Evolutionary conservation across 148 eudicot genomes (phyloP).

Genomic region (Persicaria tinctoria): DNA sequence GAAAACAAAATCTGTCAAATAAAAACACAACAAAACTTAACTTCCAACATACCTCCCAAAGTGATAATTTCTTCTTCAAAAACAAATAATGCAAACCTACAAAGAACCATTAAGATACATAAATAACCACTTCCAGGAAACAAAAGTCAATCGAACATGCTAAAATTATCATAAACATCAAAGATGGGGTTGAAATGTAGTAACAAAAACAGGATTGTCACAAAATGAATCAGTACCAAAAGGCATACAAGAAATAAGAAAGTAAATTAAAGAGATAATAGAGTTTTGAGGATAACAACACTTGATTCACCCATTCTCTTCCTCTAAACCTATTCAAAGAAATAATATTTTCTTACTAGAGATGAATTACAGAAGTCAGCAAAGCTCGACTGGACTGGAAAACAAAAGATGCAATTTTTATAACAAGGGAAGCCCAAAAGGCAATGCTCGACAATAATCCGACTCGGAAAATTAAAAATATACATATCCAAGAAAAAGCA

Average conservation of each 20-base stretch:
- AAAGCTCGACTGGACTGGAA: neutral
- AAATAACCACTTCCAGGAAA: neutral
- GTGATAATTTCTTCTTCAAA: neutral
- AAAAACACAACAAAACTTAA: neutral
- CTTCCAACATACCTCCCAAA: neutral
- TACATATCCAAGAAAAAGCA: neutral
- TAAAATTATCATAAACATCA: neutral
- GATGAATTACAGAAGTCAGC: neutral
- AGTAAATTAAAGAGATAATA: neutral
- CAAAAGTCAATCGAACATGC: neutral
- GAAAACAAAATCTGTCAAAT: neutral
- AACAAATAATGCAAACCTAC: neutral
- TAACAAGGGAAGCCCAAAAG: neutral
- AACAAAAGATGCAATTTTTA: neutral
- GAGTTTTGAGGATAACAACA: neutral
- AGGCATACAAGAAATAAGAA: neutral
- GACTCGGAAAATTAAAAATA: too few relatives aligned
- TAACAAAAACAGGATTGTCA: neutral
- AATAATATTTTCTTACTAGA: neutral
- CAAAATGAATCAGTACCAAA: neutral
- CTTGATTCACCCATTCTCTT: neutral
- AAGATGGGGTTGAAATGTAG: neutral
- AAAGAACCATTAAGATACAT: neutral
- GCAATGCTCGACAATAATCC: neutral
- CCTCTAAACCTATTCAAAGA: neutral